A percentile compares a stretch with the other conserved stretches of the same genome.
These are phyloP conservation scores for Chenopodium berlandieri DNA, from an alignment of 148 eudicot genomes.

Conservation along the genomic window DNA sequence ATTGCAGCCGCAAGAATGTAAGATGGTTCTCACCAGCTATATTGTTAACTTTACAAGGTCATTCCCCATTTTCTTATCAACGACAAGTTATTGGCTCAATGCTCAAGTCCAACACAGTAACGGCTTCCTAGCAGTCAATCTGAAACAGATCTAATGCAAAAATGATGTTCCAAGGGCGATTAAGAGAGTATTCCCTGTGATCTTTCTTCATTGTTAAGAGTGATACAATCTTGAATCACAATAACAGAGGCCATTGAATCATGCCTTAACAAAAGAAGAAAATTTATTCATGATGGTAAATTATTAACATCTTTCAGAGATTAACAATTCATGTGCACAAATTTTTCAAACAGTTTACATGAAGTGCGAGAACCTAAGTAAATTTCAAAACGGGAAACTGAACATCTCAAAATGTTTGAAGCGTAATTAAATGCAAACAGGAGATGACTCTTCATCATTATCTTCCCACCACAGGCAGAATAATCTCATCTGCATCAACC, in stretches of 20 bases:
- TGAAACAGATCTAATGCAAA: background rate
- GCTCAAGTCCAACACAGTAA: too few species aligned
- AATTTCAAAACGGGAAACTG: slow-evolving; percentile 17
- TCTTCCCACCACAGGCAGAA: slow-evolving; percentile 18
- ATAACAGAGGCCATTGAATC: background rate
- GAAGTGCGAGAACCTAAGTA: slow-evolving; percentile 3
- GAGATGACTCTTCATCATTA: slow-evolving; percentile 16
- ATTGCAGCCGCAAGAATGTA: too few species aligned
- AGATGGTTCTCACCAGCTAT: too few species aligned
- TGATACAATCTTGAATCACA: background rate
- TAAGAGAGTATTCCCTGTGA: background rate
- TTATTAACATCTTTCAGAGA: slow-evolving; percentile 3
- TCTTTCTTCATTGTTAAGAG: background rate
- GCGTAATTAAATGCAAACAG: slow-evolving; percentile 1
- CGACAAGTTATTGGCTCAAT: too few species aligned
- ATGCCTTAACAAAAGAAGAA: background rate
- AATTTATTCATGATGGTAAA: background rate
- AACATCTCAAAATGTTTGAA: slow-evolving; percentile 17
- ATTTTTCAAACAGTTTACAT: slow-evolving; percentile 11
- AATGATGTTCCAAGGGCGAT: background rate
- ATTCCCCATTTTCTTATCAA: background rate
- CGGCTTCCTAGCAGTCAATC: background rate
- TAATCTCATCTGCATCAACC: slow-evolving; percentile 22
- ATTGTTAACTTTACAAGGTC: too few species aligned
- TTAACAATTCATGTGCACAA: background rate